phyloP scores from a whole-genome alignment of 305 asterid species.

The Andrographis paniculata region DNA sequence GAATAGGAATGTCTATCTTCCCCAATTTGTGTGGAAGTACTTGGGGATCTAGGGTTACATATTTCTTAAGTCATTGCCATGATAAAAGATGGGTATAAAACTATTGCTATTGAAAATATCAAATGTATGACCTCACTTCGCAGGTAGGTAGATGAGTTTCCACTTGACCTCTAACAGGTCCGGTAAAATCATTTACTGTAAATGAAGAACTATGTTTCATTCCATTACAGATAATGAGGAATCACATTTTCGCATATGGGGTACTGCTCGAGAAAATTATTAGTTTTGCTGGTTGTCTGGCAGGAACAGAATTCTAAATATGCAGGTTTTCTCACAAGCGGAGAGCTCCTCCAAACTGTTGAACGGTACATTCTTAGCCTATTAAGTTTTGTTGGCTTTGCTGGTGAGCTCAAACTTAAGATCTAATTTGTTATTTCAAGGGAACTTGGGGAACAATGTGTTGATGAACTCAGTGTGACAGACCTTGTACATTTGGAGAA shows the following conservation, averaged over 20 bases:
- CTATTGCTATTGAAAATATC: too few relatives aligned
- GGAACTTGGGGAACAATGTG: constrained; percentile 32
- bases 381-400: neutral
- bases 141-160: neutral
- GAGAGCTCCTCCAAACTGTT: constrained; percentile 33
- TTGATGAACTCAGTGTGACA: constrained; percentile 24
- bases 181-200: neutral
- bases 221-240: neutral
- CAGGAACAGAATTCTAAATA: constrained; percentile 26
- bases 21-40: too few relatives aligned
- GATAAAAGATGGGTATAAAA: too few relatives aligned
- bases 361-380: constrained; percentile 28
- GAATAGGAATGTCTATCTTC: too few relatives aligned
- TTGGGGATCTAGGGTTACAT: too few relatives aligned
- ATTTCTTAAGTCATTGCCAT: too few relatives aligned
- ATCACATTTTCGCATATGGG: neutral
- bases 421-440: constrained; percentile 17
- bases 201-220: neutral
- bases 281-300: constrained; percentile 4
- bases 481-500: constrained; percentile 47
- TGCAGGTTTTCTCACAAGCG: constrained; percentile 23
- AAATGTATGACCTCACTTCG: neutral
- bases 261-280: too few relatives aligned
- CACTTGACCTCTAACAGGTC: neutral
- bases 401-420: neutral